Evolutionary conservation across 2,329 filamentous ascomycete genomes (phyloP).

Genomic region (Hypoxylon sp.): DNA sequence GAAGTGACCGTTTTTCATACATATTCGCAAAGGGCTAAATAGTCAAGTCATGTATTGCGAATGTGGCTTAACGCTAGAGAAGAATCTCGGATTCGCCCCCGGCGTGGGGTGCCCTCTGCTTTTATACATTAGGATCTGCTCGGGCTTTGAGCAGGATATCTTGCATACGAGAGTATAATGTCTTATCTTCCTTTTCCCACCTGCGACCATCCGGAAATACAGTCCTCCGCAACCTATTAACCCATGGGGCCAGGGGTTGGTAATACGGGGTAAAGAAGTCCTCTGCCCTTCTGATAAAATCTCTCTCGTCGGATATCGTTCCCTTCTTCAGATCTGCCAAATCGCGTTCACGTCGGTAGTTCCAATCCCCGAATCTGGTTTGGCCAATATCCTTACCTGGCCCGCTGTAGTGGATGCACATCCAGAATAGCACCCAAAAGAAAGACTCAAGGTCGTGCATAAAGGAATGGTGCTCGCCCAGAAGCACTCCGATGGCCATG

Average conservation of each 20-base stretch:
- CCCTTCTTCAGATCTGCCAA: background rate
- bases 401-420: conserved; percentile 47
- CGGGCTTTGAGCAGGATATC: conserved; percentile 33
- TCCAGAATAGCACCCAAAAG: conserved; percentile 53
- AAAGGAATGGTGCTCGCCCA: conserved; percentile 16
- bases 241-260: conserved; percentile 47
- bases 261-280: conserved; percentile 51
- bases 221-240: conserved; percentile 44
- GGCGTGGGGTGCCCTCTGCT: too few species aligned
- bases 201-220: conserved; percentile 45
- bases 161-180: conserved; percentile 37
- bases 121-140: too few species aligned
- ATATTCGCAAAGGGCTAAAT: too few species aligned
- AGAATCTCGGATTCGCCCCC: too few species aligned
- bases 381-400: conserved; percentile 29
- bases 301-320: conserved; percentile 42
- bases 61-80: too few species aligned
- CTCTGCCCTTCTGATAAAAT: conserved; percentile 23
- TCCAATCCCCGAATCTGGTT: background rate
- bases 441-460: conserved; percentile 47
- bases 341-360: background rate
- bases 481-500: conserved; percentile 18
- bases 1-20: too few species aligned
- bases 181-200: conserved; percentile 9
- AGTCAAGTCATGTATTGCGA: too few species aligned